These are phyloP conservation scores for Fusarium subtropicale DNA, from an alignment of 2,329 filamentous ascomycete species.

Conservation along the genomic window DNA sequence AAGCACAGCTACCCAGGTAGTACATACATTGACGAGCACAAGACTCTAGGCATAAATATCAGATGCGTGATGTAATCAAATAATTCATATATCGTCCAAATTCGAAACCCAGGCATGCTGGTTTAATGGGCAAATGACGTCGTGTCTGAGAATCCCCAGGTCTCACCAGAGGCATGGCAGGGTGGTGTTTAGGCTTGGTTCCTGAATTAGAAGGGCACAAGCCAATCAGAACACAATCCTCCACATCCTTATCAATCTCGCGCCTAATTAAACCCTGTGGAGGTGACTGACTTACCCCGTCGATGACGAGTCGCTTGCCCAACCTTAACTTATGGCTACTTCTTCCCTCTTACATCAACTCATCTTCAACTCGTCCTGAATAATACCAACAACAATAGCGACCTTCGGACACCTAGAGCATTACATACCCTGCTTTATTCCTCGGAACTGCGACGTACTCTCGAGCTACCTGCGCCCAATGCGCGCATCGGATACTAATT, in stretches of 20 bases:
- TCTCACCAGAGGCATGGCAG: conserved; percentile 9
- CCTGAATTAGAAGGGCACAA: conserved; percentile 28
- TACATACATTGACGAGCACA: neutral
- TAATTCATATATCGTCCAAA: neutral
- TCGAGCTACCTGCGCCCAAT: conserved; percentile 17
- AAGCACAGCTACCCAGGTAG: no score
- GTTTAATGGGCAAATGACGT: conserved; percentile 29
- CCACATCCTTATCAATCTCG: conserved; percentile 43
- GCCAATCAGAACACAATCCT: conserved; percentile 39
- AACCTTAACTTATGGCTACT: conserved; percentile 23
- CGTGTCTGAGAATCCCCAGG: conserved; percentile 19
- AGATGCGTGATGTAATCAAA: neutral
- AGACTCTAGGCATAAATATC: neutral
- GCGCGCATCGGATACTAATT: conserved; percentile 17
- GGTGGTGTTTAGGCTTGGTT: conserved; percentile 27
- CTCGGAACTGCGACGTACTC: neutral
- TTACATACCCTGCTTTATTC: neutral
- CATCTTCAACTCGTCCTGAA: conserved; percentile 16
- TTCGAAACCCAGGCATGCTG: neutral
- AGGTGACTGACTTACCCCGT: conserved; percentile 33
- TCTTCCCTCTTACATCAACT: conserved; percentile 30
- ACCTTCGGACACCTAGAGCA: neutral
- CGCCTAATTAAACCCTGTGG: conserved; percentile 30
- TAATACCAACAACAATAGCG: conserved; percentile 33
- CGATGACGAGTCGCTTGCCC: conserved; percentile 49